Evolutionary conservation across 176 grass and related monocot species (phyloP).

Genomic region (Eleusine indica): DNA sequence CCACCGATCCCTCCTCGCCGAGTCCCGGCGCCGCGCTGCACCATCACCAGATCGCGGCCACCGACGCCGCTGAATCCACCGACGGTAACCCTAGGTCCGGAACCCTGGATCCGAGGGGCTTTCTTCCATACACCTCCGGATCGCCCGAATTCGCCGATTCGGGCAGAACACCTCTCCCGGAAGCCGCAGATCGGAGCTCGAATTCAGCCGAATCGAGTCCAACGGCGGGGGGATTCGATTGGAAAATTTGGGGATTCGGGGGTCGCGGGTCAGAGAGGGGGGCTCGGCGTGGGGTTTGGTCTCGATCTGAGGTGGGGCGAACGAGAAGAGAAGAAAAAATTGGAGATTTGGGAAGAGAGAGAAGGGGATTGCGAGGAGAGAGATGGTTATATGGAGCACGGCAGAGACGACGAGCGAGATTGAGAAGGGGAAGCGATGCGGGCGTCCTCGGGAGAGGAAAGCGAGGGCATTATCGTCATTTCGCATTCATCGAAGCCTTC

Average conservation of each 20-base stretch:
- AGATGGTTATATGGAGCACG: constrained; percentile 45
- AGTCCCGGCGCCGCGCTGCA: constrained; percentile 45
- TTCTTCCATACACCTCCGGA: constrained; percentile 33
- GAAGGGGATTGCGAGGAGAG: constrained; percentile 36
- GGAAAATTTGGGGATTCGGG: constrained; percentile 31
- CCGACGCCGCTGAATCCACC: constrained; percentile 10
- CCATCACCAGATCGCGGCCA: constrained; percentile 55
- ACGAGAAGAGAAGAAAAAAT: constrained; percentile 12
- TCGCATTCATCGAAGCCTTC: constrained; percentile 24
- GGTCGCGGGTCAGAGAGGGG: background rate
- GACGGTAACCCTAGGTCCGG: constrained; percentile 39
- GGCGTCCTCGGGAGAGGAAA: constrained; percentile 46
- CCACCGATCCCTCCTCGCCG: constrained; percentile 65
- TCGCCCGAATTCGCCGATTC: constrained; percentile 46
- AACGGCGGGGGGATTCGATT: constrained; percentile 28
- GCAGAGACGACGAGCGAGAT: constrained; percentile 34
- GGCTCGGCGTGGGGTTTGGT: background rate
- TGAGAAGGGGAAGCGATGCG: constrained; percentile 15
- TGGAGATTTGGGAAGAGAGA: constrained; percentile 32
- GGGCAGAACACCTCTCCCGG: background rate
- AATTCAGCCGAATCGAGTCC: constrained; percentile 44
- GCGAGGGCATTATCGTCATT: constrained; percentile 39
- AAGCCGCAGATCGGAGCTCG: constrained; percentile 39
- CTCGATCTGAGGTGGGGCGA: constrained; percentile 11
- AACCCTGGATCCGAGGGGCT: constrained; percentile 61